Evolutionary conservation across 768 basidiomycete genomes (phyloP).

Genomic region (Serendipita sp.): DNA sequence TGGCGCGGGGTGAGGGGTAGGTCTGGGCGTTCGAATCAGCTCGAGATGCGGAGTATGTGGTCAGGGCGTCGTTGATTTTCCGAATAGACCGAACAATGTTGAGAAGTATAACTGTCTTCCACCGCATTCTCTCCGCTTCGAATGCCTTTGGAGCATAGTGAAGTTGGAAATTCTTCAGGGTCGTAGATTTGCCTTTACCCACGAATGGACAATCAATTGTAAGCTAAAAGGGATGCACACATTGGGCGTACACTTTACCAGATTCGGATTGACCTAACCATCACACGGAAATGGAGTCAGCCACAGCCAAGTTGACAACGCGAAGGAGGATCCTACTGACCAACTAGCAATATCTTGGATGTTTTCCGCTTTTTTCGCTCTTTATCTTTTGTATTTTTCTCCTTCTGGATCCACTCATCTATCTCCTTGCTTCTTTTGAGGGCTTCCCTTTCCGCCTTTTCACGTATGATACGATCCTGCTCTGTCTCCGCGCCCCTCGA

Average conservation of each 20-base stretch:
- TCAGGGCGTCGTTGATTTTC: conserved; percentile 28
- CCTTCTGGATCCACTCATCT: neutral
- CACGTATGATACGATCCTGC: neutral
- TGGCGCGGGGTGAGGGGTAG: neutral
- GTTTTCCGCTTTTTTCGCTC: neutral
- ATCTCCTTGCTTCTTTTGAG: neutral
- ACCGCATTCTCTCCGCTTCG: conserved; percentile 36
- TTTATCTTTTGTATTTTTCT: neutral
- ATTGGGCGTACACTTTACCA: neutral
- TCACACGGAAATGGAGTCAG: neutral
- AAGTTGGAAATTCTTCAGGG: conserved; percentile 23
- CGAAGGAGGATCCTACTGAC: neutral
- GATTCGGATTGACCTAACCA: conserved; percentile 2
- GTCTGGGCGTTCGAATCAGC: neutral
- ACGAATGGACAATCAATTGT: too few species aligned
- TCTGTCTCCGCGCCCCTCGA: neutral
- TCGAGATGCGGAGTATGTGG: conserved; percentile 8
- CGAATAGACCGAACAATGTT: conserved; percentile 44
- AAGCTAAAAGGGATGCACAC: too few species aligned
- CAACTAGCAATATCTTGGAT: neutral
- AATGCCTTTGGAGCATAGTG: conserved; percentile 44
- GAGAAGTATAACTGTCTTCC: conserved; percentile 52
- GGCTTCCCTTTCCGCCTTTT: neutral
- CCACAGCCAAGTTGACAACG: neutral
- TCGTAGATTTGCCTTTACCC: neutral